Base-by-base conservation (phyloP, 2,329 filamentous ascomycete species). In the Aureobasidium leucospermi region DNA sequence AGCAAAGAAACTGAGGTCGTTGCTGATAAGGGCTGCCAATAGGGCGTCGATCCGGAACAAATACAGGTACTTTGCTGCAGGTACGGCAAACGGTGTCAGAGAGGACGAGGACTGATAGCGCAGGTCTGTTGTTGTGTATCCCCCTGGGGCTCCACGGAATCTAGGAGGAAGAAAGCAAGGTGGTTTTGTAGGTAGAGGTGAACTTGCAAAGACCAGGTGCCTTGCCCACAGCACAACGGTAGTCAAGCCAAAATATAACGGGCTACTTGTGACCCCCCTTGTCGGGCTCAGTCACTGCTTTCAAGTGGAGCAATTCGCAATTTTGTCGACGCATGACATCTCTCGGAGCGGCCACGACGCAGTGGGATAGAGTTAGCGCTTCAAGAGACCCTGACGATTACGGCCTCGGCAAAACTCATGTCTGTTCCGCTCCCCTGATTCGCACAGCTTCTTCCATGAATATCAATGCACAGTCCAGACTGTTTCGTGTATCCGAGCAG, bases 231-330 rank as follows among this genome's bases (percentile, higher is more conserved):
- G 49, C 23, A 53, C 51, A 23, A 55, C 29, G 51, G 51, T 43
- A 28, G n/a, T 45, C 42, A 23, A 28, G 42, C 42, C 28, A 34
- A 13, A 39, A 19, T 43, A 32, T 32, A 55, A 55, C 51, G 51
- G 36, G 36, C 51, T 55, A 43, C 51, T 34, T 55, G 51, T 55
- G 51, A 55, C 51, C 51, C 51, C 49, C 48, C 48, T 52, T 52
- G 48, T 16, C 48, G 23, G 16, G 34, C 15, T 49, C 47, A 38
- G n/a, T 11, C 31, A 19, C 47, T 49, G 47, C 47, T 10, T 23
- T 52, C 15, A 55, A 53, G 51, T 55, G 51, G 51, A 55, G 51
- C 51, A 10, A 55, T 55, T 55, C 51, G 51, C 51, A 55, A 55
- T 55, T 43, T 55, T 43, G 38, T 43, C 23, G 51, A 55, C 51